Conservation (phyloP, 1,284 basidiomycete species). For the Malassezia nana region DNA sequence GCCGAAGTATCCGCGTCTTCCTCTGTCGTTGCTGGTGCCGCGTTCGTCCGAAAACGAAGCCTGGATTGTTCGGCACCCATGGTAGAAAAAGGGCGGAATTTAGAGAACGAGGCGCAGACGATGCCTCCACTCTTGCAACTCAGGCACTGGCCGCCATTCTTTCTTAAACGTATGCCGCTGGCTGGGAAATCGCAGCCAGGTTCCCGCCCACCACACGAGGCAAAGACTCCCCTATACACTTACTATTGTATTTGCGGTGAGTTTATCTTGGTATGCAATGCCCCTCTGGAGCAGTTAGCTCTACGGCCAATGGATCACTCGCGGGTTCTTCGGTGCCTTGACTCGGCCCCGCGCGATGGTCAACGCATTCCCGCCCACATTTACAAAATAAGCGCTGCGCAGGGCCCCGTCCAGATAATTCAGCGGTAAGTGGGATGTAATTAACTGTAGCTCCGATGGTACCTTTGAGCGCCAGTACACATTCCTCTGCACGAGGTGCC, state of each 20-base stretch:
- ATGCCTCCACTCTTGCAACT: background rate
- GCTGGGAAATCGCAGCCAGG: background rate
- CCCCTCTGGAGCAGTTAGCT: conserved; percentile 20
- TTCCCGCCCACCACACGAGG: background rate
- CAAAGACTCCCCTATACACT: conserved; percentile 15
- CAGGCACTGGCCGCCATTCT: background rate
- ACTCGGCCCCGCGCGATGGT: conserved; percentile 20
- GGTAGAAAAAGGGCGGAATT: background rate
- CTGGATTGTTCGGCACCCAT: conserved; percentile 12
- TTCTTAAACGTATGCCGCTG: background rate
- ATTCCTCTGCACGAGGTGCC: conserved; percentile 34
- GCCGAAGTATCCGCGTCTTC: background rate
- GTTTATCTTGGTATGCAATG: conserved; percentile 37
- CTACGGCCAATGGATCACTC: conserved; percentile 32
- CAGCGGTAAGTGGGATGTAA: conserved; percentile 6
- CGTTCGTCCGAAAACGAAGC: background rate
- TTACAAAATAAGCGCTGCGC: conserved; percentile 39
- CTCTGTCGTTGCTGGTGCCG: background rate
- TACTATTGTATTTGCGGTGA: conserved; percentile 47
- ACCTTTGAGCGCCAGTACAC: conserved; percentile 33
- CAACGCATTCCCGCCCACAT: conserved; percentile 18
- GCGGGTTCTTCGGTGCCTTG: conserved; percentile 29
- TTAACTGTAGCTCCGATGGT: conserved; percentile 21
- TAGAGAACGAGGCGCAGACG: background rate
- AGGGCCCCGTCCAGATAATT: conserved; percentile 23